Evolutionary conservation across 305 asterid genomes (phyloP).

Genomic region (Solanum aculeatissimum): DNA sequence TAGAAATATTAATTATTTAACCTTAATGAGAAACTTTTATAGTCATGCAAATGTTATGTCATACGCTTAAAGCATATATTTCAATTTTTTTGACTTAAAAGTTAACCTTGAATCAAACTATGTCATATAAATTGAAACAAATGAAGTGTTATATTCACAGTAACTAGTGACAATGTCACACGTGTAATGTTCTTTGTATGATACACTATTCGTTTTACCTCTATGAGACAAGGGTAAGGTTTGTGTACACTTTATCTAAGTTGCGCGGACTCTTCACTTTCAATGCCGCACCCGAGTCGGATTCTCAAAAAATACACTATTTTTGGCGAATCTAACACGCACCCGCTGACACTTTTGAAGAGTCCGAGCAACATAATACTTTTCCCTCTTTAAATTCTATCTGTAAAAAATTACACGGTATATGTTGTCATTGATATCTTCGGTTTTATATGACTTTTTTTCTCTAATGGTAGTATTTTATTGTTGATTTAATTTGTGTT

Average conservation of each 20-base stretch:
- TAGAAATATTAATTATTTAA: not conserved
- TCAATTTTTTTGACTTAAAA: not conserved
- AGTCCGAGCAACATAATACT: too few species aligned
- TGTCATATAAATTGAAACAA: not conserved
- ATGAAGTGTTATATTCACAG: not conserved
- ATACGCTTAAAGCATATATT: not conserved
- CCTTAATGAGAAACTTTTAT: not conserved
- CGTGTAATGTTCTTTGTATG: not conserved
- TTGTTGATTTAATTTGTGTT: not conserved
- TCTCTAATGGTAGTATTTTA: not conserved
- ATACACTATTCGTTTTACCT: not conserved
- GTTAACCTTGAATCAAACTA: not conserved
- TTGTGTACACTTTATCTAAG: not conserved
- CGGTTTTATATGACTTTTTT: not conserved
- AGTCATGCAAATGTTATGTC: not conserved
- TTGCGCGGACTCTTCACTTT: too few species aligned
- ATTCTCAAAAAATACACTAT: too few species aligned
- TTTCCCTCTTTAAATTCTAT: accelerated
- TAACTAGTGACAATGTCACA: not conserved
- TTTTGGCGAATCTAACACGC: too few species aligned
- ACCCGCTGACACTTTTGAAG: too few species aligned
- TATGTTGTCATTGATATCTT: not conserved
- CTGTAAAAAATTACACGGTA: not conserved
- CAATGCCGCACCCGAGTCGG: too few species aligned
- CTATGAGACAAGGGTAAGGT: not conserved